Base-by-base conservation (phyloP, 345 rosid genomes). In the Gynandropsis gynandra region DNA sequence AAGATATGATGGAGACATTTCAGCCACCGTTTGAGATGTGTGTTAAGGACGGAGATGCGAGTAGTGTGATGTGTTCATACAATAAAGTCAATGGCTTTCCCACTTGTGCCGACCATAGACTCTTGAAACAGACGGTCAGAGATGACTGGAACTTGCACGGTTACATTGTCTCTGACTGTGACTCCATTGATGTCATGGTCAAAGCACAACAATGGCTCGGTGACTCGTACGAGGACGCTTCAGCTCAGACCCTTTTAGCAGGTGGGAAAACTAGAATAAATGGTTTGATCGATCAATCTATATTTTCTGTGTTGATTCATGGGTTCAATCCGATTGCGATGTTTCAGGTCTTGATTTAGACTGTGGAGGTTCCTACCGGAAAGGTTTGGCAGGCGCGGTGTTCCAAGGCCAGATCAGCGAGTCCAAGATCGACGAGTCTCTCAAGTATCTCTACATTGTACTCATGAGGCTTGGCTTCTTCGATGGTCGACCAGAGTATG, bases 1-100 rank as follows among this genome's bases (percentile, higher is more conserved):
- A 92, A 62, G 98, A 92, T 57, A 1, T 92, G 83, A 93, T 84
- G 60, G 98, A 92, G 54, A 92, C 95, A 4, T 92, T 77, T 58
- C 98, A 87, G 65, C 96, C 96, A 55, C 98, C 98, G 16, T 92
- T 92, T 74, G 80, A 87, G 67, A 92, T 95, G 11, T 87, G 98
- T 56, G 96, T 92, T 4, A n/a, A 77, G 37, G 98, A 92, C 50
- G 98, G 98, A 35, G 85, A 92, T 62, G 98, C 87, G 19, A 95
- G 95, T 0, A 87, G 98, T 73, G 95, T 92, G 20, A 92, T 92
- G 98, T 92, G 96, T 56, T 87, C 96, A 16, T 92, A 87, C 68
- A 92, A 92, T 56, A 72, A 85, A 76, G 93, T 92, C 19, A 87
- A 92, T 41, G 98, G 96, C 1, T 82, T 68, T 54, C 98, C 98